Percentiles rank a stretch among this genome's conserved stretches.
Conservation (phyloP, 2,329 filamentous ascomycete genomes). For the Zopfia rhizophila region DNA sequence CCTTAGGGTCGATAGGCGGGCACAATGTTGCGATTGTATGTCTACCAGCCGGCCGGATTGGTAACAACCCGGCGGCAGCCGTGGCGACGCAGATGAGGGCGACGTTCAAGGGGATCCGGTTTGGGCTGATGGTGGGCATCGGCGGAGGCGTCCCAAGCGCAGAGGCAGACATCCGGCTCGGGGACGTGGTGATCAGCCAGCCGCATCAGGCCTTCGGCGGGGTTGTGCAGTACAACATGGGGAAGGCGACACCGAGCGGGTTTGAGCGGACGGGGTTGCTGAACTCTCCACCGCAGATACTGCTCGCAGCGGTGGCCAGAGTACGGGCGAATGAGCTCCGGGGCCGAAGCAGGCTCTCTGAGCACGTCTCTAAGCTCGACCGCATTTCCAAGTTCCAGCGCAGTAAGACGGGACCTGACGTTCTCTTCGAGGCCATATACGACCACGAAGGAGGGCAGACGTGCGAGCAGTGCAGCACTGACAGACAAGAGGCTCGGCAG, state of each 20-base stretch:
- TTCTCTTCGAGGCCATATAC: conserved; percentile 24
- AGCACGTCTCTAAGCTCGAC: conserved; percentile 10
- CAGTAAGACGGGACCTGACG: conserved; percentile 13
- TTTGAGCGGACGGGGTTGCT: conserved; percentile 20
- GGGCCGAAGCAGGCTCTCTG: conserved; percentile 6
- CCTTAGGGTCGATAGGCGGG: conserved; percentile 32
- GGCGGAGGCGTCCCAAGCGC: conserved; percentile 44
- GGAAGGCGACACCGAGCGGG: conserved; percentile 23
- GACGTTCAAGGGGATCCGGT: conserved; percentile 45
- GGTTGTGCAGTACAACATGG: conserved; percentile 35
- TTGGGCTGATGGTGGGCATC: conserved; percentile 59
- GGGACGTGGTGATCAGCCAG: conserved; percentile 37
- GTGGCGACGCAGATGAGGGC: conserved; percentile 42
- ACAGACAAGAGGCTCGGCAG: conserved; percentile 1
- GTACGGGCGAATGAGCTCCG: conserved; percentile 18
- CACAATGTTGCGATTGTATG: conserved; percentile 50
- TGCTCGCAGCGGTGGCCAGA: conserved; percentile 16
- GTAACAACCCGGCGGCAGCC: conserved; percentile 45
- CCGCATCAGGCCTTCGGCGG: conserved; percentile 18
- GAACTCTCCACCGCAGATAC: conserved; percentile 3
- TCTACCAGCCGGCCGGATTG: conserved; percentile 43
- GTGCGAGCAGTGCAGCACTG: conserved; percentile 14
- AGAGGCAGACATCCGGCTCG: conserved; percentile 33
- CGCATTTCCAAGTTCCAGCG: conserved; percentile 15
- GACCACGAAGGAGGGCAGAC: conserved; percentile 12